phyloP scores from a whole-genome alignment of 139 green algal species.

The Chlorella sp. region DNA sequence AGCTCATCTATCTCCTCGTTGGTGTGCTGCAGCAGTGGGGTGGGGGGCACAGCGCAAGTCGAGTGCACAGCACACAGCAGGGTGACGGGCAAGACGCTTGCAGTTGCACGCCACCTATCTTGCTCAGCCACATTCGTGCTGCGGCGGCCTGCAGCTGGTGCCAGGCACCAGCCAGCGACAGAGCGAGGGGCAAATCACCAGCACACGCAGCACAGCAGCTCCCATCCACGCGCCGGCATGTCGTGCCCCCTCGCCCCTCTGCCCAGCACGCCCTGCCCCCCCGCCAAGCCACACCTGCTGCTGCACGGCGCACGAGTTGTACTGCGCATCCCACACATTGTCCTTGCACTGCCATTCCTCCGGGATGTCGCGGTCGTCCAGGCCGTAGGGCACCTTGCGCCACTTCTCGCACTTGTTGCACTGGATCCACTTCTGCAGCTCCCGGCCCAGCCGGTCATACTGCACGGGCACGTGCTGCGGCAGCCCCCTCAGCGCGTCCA shows the following conservation, averaged over 20 bases:
- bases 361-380: constrained; percentile 74
- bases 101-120: too few species aligned
- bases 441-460: constrained; percentile 38
- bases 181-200: neutral
- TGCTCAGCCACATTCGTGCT: too few species aligned
- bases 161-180: too few species aligned
- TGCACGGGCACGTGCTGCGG: constrained; percentile 28
- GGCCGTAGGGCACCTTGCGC: constrained; percentile 79
- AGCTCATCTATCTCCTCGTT: constrained; percentile 31
- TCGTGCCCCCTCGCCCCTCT: neutral
- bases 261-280: neutral
- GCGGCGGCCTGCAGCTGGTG: too few species aligned
- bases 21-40: constrained; percentile 1
- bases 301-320: constrained; percentile 62
- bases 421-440: constrained; percentile 90
- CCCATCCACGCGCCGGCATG: neutral
- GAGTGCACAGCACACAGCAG: neutral
- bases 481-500: constrained; percentile 1
- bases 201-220: neutral
- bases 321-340: constrained; percentile 74
- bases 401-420: constrained; percentile 83
- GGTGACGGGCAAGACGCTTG: too few species aligned
- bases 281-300: constrained; percentile 55
- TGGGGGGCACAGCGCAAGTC: neutral
- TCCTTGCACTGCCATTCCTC: constrained; percentile 81